Conservation (phyloP, 495 filamentous ascomycete genomes). For the Lasiosphaeria hispida region DNA sequence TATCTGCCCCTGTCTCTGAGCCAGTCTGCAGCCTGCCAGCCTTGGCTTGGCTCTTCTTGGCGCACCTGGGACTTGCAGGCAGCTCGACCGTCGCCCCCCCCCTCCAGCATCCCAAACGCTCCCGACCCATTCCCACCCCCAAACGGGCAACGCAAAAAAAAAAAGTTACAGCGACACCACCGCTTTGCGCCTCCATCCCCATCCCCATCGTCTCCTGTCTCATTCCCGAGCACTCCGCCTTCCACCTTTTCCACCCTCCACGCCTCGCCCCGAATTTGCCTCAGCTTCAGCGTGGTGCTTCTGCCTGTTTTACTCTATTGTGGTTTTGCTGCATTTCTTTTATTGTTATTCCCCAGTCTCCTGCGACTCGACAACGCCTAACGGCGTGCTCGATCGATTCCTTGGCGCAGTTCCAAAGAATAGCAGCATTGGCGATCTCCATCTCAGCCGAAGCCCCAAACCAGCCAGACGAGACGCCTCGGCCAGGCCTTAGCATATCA, state of each 20-base stretch:
- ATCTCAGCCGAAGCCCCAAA: constrained; percentile 12
- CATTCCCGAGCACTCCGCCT: constrained; percentile 27
- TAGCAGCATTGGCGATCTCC: constrained; percentile 13
- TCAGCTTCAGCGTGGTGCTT: not conserved
- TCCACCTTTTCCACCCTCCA: constrained; percentile 10
- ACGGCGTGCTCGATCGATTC: constrained; percentile 5
- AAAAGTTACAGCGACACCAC: constrained; percentile 27
- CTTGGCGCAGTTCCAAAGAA: constrained; percentile 1
- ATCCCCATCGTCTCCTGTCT: constrained; percentile 11
- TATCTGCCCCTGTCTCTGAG: not conserved
- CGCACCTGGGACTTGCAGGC: not conserved
- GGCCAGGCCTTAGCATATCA: constrained; percentile 15
- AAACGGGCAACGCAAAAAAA: constrained; percentile 31
- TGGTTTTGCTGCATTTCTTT: not conserved
- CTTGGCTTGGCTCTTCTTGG: constrained; percentile 20
- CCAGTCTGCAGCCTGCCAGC: constrained; percentile 9
- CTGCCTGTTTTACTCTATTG: not conserved
- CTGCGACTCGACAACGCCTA: not conserved
- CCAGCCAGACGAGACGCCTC: not conserved
- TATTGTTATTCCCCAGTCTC: not conserved
- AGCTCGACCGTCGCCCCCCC: constrained; percentile 27
- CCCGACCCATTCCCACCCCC: constrained; percentile 15
- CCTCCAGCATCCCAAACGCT: constrained; percentile 29
- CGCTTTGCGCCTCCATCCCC: constrained; percentile 17
- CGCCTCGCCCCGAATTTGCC: constrained; percentile 7